Base-by-base conservation (phyloP, 345 rosid species). In the Populus alba region DNA sequence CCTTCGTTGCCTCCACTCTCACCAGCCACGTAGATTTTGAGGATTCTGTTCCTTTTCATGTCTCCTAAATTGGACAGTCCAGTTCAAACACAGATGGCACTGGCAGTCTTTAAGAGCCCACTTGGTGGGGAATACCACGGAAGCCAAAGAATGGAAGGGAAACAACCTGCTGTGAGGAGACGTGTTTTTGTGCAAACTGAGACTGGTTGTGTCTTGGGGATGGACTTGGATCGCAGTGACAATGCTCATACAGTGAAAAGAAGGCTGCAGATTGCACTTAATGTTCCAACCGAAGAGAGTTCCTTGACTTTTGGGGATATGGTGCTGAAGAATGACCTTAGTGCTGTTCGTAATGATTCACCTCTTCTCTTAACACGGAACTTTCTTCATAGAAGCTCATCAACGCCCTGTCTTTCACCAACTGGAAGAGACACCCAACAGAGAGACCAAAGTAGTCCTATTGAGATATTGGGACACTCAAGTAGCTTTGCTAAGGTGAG, bases 321-420 rank as follows among this genome's bases (percentile, higher is more conserved):
- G 91, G 93, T 87, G 75, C 82, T 97, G 84, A 94, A 90, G 66
- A 92, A 97, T 65, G 99, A 97, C 55, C 90, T 97, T 22, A 94
- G 97, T 81, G 94, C 90, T 9, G 92, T 97, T 76, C 92, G 97
- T 75, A 90, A 90, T 12, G 98, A 90, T 84, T 91, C 96, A 6
- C 97, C 97, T 0, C 94, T 97, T 73, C 97, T 97, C 29, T 87
- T 97, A 67, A 92, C 92, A 18, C 85, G 99, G 59, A 92, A 91
- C 74, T 81, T 74, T 66, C 73, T 97, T 82, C 99, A 97, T 72
- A 83, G 98, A 78, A 97, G 99, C 89, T 92, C 95, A 22, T 94
- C 98, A 1, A 97, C 99, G 79, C 99, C 98, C 22, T 97, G 99
- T 83, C 97, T 97, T 77, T 97, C 97, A 0, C 99, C 99, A 7